phyloP scores from a whole-genome alignment of 1,284 basidiomycete species.

The Sporisorium scitamineum region DNA sequence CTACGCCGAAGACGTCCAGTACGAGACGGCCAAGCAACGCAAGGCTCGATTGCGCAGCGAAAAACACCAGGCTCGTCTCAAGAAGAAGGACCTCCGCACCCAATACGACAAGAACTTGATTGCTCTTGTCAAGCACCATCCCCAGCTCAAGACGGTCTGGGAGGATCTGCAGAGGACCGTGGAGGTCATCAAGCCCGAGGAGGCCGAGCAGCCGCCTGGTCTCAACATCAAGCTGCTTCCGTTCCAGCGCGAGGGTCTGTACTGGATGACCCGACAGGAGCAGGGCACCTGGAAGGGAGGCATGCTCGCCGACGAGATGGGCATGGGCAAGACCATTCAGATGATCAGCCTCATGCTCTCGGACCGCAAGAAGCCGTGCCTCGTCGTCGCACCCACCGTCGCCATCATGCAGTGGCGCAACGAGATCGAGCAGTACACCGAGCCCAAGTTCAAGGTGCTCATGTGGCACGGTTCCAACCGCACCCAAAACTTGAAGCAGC shows the following conservation, averaged over 20 bases:
- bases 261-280: slow-evolving; percentile 97
- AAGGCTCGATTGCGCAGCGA: slow-evolving; percentile 46
- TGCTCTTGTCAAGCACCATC: slow-evolving; percentile 69
- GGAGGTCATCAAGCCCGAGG: slow-evolving; percentile 75
- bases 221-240: slow-evolving; percentile 75
- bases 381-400: slow-evolving; percentile 90
- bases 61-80: slow-evolving; percentile 36
- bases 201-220: slow-evolving; percentile 77
- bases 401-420: slow-evolving; percentile 99
- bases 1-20: slow-evolving; percentile 45
- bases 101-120: slow-evolving; percentile 41
- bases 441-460: slow-evolving; percentile 74
- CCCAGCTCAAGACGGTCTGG: slow-evolving; percentile 87
- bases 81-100: slow-evolving; percentile 37
- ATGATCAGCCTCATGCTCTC: slow-evolving; percentile 90
- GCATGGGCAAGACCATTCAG: slow-evolving; percentile 99
- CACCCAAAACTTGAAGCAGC: slow-evolving; percentile 75
- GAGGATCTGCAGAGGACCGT: slow-evolving; percentile 77
- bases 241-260: slow-evolving; percentile 89
- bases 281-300: slow-evolving; percentile 87
- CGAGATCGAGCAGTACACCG: slow-evolving; percentile 79
- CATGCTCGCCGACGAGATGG: slow-evolving; percentile 89
- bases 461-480: slow-evolving; percentile 87
- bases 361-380: slow-evolving; percentile 81
- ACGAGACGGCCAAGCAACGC: slow-evolving; percentile 63